Percentiles rank a stretch among this genome's conserved stretches.
Evolutionary conservation across 768 basidiomycete genomes (phyloP).

Genomic region (Boletus sp.): DNA sequence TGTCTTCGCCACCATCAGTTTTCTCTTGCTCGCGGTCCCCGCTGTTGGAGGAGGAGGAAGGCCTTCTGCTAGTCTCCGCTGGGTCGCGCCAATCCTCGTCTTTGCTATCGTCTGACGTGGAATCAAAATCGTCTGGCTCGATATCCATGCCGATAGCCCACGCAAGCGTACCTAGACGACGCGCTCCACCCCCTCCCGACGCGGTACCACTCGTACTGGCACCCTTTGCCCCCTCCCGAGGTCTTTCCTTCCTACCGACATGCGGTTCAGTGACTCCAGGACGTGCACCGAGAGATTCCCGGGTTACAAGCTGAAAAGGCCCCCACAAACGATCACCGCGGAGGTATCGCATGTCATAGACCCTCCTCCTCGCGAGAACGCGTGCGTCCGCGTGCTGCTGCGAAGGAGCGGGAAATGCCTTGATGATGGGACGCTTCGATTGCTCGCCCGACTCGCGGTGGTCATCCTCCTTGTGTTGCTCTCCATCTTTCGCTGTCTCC

Average conservation of each 20-base stretch:
- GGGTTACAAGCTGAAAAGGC: constrained; percentile 22
- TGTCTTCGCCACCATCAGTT: not conserved
- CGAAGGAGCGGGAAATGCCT: constrained; percentile 10
- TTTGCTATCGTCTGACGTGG: constrained; percentile 12
- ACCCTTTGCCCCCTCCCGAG: not conserved
- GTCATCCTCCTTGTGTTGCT: not conserved
- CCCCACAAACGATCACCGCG: constrained; percentile 29
- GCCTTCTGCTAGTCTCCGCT: not conserved
- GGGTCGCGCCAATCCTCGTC: constrained; percentile 25
- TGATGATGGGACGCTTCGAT: not conserved
- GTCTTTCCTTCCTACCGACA: not conserved
- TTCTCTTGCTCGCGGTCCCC: not conserved
- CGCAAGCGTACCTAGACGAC: constrained; percentile 11
- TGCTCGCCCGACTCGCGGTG: not conserved
- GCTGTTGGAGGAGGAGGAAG: not conserved
- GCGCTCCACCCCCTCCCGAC: not conserved
- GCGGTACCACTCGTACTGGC: not conserved
- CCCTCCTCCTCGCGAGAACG: constrained; percentile 25
- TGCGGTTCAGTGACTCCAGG: not conserved
- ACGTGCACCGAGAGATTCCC: not conserved
- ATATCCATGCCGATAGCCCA: constrained; percentile 17
- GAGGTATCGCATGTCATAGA: constrained; percentile 32
- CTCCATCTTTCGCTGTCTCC: not conserved
- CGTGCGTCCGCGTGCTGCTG: constrained; percentile 26
- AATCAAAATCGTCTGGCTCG: constrained; percentile 7